phyloP scores from a whole-genome alignment of 371 early-diverging fungal genomes.

The Sporodiniella umbellata region DNA sequence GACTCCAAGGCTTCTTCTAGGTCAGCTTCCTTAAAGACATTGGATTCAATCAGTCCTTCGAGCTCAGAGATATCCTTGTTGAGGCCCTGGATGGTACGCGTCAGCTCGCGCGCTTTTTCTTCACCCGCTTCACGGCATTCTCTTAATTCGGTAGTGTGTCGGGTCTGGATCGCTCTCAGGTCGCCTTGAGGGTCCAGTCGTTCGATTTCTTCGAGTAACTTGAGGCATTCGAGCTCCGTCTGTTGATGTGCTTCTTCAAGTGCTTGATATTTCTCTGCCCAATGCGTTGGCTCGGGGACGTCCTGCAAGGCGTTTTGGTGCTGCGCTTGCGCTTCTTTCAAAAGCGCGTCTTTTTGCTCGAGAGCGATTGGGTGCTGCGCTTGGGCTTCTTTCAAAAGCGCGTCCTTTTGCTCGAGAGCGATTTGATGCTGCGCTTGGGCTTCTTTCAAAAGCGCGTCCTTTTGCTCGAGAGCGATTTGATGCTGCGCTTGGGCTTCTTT shows the following conservation, averaged over 20 bases:
- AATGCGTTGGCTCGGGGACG: constrained; percentile 42
- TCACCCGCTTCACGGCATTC: constrained; percentile 50
- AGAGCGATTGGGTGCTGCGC: constrained; percentile 30
- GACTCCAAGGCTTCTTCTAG: constrained; percentile 62
- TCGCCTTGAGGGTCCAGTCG: constrained; percentile 57
- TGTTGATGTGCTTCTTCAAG: constrained; percentile 64
- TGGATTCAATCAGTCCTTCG: constrained; percentile 72
- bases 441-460: too few species aligned
- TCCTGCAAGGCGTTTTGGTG: too few species aligned
- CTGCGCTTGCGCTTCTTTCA: too few species aligned
- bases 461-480: too few species aligned
- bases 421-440: too few species aligned
- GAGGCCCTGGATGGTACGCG: constrained; percentile 52
- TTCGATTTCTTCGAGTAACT: constrained; percentile 76
- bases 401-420: too few species aligned
- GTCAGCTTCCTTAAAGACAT: constrained; percentile 74
- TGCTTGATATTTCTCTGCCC: constrained; percentile 46
- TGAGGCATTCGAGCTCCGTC: constrained; percentile 67
- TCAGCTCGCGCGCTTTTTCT: constrained; percentile 56
- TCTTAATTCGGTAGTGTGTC: constrained; percentile 55
- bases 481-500: too few species aligned
- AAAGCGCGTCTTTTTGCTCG: constrained; percentile 40
- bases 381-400: too few species aligned
- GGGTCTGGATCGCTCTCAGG: constrained; percentile 51
- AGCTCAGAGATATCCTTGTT: constrained; percentile 69